phyloP scores from a whole-genome alignment of 768 basidiomycete genomes.

The Rhodotorula babjevae region DNA sequence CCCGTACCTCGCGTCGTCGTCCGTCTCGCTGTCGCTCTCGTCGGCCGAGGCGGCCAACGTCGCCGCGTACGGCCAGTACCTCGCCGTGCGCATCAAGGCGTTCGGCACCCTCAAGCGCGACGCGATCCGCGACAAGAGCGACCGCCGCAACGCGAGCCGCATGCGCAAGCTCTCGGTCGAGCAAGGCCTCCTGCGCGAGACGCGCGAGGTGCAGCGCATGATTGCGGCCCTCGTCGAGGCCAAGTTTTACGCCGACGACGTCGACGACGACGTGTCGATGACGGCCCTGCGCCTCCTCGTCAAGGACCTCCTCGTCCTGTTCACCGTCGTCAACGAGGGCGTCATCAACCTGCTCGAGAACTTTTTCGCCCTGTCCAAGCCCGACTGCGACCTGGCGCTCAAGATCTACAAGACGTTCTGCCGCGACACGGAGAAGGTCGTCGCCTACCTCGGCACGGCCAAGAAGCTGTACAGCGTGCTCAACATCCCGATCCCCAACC shows the following conservation, averaged over 20 bases:
- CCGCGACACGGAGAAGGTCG: constrained; percentile 78
- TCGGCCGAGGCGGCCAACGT: constrained; percentile 72
- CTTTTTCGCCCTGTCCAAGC: constrained; percentile 92
- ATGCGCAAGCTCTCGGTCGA: constrained; percentile 88
- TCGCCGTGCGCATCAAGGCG: constrained; percentile 79
- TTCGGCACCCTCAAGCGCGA: constrained; percentile 91
- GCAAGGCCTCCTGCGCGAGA: constrained; percentile 88
- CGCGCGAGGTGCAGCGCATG: constrained; percentile 81
- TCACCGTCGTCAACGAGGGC: constrained; percentile 95
- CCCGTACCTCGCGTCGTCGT: constrained; percentile 63
- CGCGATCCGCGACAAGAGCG: constrained; percentile 85
- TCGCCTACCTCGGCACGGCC: constrained; percentile 86
- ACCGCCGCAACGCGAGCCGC: constrained; percentile 51
- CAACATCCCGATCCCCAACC: constrained; percentile 86
- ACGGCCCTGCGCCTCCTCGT: constrained; percentile 87
- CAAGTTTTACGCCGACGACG: constrained; percentile 88
- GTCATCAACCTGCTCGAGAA: constrained; percentile 68
- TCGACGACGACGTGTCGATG: constrained; percentile 85
- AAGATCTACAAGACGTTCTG: constrained; percentile 89
- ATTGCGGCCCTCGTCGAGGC: constrained; percentile 83
- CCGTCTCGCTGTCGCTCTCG: constrained; percentile 9
- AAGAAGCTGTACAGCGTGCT: constrained; percentile 87
- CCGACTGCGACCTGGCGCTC: constrained; percentile 82
- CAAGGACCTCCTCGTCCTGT: constrained; percentile 90
- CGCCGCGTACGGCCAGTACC: constrained; percentile 77